phyloP scores from a whole-genome alignment of 2,329 filamentous ascomycete species.

The Zarea fungicola region DNA sequence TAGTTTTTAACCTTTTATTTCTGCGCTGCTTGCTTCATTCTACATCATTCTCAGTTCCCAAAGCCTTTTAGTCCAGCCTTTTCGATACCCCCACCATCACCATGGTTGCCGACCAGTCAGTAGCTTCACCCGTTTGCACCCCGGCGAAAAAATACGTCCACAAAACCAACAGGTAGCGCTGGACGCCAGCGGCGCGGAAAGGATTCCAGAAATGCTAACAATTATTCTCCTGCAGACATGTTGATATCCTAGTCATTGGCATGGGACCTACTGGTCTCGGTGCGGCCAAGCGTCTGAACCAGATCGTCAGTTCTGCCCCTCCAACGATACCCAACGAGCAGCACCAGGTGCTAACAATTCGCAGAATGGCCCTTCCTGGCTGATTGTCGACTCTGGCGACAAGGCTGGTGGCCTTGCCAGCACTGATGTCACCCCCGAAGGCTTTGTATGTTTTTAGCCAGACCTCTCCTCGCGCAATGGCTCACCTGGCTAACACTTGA shows the following conservation, averaged over 20 bases:
- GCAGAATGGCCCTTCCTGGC: conserved; percentile 87
- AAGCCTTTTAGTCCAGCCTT: neutral
- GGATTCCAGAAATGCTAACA: neutral
- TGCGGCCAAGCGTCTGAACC: conserved; percentile 94
- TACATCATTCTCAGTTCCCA: neutral
- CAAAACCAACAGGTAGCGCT: neutral
- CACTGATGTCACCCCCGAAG: conserved; percentile 90
- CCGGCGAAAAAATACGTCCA: conserved; percentile 4
- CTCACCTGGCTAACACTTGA: conserved; percentile 18
- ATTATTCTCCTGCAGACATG: conserved; percentile 52
- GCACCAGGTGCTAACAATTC: conserved; percentile 21
- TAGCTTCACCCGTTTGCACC: conserved; percentile 14
- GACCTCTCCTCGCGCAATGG: conserved; percentile 5
- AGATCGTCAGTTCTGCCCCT: conserved; percentile 65
- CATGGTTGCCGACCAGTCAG: conserved; percentile 37
- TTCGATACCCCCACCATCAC: conserved; percentile 20
- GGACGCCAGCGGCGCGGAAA: neutral
- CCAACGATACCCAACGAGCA: conserved; percentile 16
- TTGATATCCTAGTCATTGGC: conserved; percentile 90
- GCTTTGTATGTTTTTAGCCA: conserved; percentile 69
- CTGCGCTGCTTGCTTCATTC: no score
- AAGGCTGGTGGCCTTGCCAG: conserved; percentile 93
- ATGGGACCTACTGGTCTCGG: conserved; percentile 88
- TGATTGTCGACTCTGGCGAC: conserved; percentile 90
- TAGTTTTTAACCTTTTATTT: no score